phyloP scores from a whole-genome alignment of 2,329 filamentous ascomycete species.

The Talaromyces atroroseus region DNA sequence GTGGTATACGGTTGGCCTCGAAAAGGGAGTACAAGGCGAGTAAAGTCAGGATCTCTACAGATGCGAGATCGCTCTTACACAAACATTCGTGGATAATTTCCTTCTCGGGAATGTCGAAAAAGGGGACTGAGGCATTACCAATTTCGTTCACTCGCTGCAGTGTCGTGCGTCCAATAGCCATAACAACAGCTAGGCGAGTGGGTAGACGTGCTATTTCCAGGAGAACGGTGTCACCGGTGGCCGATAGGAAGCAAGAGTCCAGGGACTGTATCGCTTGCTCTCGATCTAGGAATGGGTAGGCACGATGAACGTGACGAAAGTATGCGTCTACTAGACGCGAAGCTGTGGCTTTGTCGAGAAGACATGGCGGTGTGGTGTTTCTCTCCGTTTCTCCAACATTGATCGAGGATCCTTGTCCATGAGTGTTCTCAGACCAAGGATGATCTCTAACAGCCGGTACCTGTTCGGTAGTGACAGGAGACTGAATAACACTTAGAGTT shows the following conservation, averaged over 20 bases:
- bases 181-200: slow-evolving; percentile 40
- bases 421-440: too few species aligned
- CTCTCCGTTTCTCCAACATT: too few species aligned
- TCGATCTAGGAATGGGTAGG: slow-evolving; percentile 43
- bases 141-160: slow-evolving; percentile 41
- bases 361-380: background rate
- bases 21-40: slow-evolving; percentile 43
- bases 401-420: too few species aligned
- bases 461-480: slow-evolving; percentile 9
- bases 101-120: slow-evolving; percentile 6
- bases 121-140: slow-evolving; percentile 19
- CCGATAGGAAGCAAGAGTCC: slow-evolving; percentile 9
- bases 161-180: slow-evolving; percentile 45
- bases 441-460: background rate
- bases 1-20: slow-evolving; percentile 36
- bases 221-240: too few species aligned
- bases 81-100: slow-evolving; percentile 42
- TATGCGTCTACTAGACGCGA: slow-evolving; percentile 32
- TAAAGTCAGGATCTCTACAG: slow-evolving; percentile 39
- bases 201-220: slow-evolving; percentile 12
- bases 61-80: slow-evolving; percentile 30
- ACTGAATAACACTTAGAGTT: slow-evolving; percentile 10
- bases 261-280: slow-evolving; percentile 24
- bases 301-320: slow-evolving; percentile 43
- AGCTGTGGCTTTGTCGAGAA: background rate